Percentiles rank a stretch among this genome's conserved stretches.
Conservation (phyloP, 78 protist species). For the Dictyostelium purpureum region DNA sequence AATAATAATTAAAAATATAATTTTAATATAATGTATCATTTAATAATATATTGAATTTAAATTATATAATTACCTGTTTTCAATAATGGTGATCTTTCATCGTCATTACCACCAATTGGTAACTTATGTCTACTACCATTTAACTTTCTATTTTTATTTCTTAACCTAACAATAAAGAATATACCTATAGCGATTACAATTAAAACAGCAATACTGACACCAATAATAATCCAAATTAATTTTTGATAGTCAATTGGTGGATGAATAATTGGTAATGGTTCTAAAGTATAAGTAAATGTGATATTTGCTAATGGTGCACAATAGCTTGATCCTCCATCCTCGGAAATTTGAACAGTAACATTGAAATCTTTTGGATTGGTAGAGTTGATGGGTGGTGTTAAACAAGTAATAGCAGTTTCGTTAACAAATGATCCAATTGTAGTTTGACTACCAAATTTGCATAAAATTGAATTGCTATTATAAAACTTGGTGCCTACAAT, state of each 20-base stretch:
- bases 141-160: background rate
- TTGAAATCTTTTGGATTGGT: background rate
- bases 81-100: constrained; percentile 35
- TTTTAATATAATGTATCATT: background rate
- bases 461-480: background rate
- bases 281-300: background rate
- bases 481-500: constrained; percentile 12
- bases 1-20: background rate
- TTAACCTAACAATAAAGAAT: background rate
- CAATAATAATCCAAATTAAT: background rate
- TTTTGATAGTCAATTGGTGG: background rate
- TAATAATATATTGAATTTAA: background rate
- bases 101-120: background rate
- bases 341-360: constrained; percentile 38
- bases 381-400: background rate
- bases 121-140: background rate
- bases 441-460: constrained; percentile 17
- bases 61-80: constrained; percentile 15
- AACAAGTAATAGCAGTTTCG: background rate
- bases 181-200: background rate
- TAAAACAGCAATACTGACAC: background rate
- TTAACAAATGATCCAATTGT: background rate
- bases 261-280: background rate
- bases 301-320: background rate
- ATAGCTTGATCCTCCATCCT: constrained; percentile 22